Conservation (phyloP, 2,329 filamentous ascomycete species). For the Akanthomyces dipterigenus region DNA sequence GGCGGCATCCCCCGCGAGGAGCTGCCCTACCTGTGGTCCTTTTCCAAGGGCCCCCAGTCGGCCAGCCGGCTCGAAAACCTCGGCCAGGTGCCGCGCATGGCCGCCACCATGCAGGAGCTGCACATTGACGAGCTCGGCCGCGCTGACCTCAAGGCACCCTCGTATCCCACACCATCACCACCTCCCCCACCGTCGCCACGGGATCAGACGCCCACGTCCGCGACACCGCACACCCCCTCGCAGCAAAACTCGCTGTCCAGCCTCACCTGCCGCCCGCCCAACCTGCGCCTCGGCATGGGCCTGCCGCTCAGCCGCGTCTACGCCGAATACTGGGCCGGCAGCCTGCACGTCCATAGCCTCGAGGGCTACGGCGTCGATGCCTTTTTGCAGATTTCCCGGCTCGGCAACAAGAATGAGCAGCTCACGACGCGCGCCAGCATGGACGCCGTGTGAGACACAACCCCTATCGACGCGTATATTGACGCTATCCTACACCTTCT, state of each 20-base stretch:
- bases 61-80: slow-evolving; percentile 77
- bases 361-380: slow-evolving; percentile 95
- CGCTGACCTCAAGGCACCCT: slow-evolving; percentile 35
- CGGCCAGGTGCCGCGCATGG: slow-evolving; percentile 78
- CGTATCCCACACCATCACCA: slow-evolving; percentile 19
- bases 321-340: slow-evolving; percentile 96
- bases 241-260: slow-evolving; percentile 62
- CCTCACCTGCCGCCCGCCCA: slow-evolving; percentile 75
- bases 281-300: slow-evolving; percentile 85
- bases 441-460: slow-evolving; percentile 57
- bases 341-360: slow-evolving; percentile 80
- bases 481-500: too few species aligned
- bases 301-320: slow-evolving; percentile 90
- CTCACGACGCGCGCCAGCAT: slow-evolving; percentile 71
- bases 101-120: slow-evolving; percentile 87
- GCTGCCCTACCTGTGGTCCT: slow-evolving; percentile 90
- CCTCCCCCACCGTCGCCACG: neutral
- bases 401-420: slow-evolving; percentile 98
- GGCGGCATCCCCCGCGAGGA: slow-evolving; percentile 83
- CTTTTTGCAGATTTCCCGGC: slow-evolving; percentile 90
- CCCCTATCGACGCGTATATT: too few species aligned
- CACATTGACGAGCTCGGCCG: slow-evolving; percentile 37
- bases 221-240: slow-evolving; percentile 17
- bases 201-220: neutral
- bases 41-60: slow-evolving; percentile 83